Evolutionary conservation across 345 rosid genomes (phyloP).

Genomic region (Eucalyptus fibrosa): DNA sequence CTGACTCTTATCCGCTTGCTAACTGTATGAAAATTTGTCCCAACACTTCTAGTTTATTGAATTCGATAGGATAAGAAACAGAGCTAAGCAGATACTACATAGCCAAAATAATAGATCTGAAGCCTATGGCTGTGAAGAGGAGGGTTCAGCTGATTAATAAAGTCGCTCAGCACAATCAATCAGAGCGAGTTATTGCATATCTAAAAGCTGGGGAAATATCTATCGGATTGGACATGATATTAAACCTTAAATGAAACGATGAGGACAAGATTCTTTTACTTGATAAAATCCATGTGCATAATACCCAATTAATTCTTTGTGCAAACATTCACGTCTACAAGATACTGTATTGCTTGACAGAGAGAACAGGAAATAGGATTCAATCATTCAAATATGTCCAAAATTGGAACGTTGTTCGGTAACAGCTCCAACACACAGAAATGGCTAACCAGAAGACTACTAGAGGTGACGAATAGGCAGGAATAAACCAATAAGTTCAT

Average conservation of each 20-base stretch:
- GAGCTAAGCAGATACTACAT: accelerated
- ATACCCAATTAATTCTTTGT: not conserved
- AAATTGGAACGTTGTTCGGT: accelerated
- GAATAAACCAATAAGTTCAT: not conserved
- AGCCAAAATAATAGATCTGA: not conserved
- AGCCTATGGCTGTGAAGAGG: not conserved
- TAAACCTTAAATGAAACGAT: accelerated
- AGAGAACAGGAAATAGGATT: not conserved
- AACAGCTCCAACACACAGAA: not conserved
- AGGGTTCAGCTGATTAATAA: not conserved
- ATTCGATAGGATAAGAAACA: not conserved
- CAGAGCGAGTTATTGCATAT: not conserved
- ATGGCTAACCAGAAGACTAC: not conserved
- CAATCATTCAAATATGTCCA: not conserved
- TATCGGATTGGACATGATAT: not conserved
- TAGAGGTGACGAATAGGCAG: not conserved
- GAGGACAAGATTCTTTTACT: not conserved
- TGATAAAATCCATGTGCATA: not conserved
- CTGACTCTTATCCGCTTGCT: not conserved
- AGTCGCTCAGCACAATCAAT: not conserved
- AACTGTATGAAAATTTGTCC: not conserved
- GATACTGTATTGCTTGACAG: accelerated
- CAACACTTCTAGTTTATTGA: not conserved
- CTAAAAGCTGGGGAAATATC: not conserved
- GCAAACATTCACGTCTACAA: not conserved